phyloP scores from a whole-genome alignment of 2,329 filamentous ascomycete genomes.

The Chaetomium globosum region DNA sequence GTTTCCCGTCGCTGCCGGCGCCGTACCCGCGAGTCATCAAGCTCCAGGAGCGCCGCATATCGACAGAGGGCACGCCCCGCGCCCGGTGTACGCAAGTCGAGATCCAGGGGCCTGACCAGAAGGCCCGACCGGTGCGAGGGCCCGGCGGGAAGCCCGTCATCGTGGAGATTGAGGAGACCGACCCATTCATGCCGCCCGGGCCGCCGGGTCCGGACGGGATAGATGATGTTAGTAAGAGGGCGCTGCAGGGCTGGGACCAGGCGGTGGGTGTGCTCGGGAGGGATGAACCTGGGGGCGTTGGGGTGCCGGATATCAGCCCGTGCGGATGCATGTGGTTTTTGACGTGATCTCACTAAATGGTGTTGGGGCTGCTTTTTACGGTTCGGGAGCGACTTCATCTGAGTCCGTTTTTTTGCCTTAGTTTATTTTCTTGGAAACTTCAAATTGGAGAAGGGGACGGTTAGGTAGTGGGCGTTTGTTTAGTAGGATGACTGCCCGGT shows the following conservation, averaged over 20 bases:
- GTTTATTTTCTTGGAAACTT: background rate
- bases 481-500: background rate
- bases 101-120: constrained; percentile 46
- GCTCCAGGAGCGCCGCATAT: constrained; percentile 56
- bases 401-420: background rate
- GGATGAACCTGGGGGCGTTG: background rate
- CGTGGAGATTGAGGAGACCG: constrained; percentile 50
- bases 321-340: constrained; percentile 60
- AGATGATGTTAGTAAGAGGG: constrained; percentile 13
- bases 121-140: constrained; percentile 44
- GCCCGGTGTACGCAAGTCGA: constrained; percentile 55
- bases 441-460: background rate
- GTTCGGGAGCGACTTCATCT: background rate
- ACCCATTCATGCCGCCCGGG: constrained; percentile 25
- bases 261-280: constrained; percentile 30
- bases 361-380: background rate
- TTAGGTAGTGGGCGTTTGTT: background rate
- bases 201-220: constrained; percentile 6
- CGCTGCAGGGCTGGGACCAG: background rate
- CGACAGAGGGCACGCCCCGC: constrained; percentile 38
- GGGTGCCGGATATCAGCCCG: constrained; percentile 47
- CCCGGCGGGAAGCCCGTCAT: constrained; percentile 46
- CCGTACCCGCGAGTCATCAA: constrained; percentile 58
- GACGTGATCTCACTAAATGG: constrained; percentile 39
- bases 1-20: constrained; percentile 35